Percentiles rank a stretch among this genome's conserved stretches.
Conservation (phyloP, 768 basidiomycete genomes). For the Tubosaeta sp. region DNA sequence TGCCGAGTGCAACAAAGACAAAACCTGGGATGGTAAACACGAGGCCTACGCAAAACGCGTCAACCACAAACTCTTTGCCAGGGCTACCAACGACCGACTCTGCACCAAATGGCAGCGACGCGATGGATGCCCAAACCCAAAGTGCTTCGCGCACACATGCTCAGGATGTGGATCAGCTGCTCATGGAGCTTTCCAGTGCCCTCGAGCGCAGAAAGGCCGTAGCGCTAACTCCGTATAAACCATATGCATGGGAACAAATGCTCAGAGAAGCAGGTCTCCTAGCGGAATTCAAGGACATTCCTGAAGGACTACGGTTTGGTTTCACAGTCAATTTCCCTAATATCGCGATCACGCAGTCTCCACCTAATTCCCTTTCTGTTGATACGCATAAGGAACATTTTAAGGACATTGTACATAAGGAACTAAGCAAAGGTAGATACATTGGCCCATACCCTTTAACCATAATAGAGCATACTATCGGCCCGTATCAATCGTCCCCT, state of each 20-base stretch:
- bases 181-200: slow-evolving; percentile 6
- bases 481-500: neutral
- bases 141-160: slow-evolving; percentile 2
- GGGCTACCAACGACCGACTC: neutral
- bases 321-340: slow-evolving; percentile 12
- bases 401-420: neutral
- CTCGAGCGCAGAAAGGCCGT: neutral
- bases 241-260: neutral
- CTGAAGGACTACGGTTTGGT: neutral
- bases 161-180: slow-evolving; percentile 3
- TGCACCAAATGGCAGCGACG: slow-evolving; percentile 5
- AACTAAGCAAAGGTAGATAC: neutral
- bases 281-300: neutral
- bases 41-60: neutral
- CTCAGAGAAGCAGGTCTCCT: neutral
- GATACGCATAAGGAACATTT: neutral
- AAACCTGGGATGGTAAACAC: slow-evolving; percentile 21
- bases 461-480: neutral
- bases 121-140: neutral
- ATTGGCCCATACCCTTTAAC: neutral
- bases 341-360: neutral
- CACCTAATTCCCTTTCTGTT: slow-evolving; percentile 7
- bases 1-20: slow-evolving; percentile 10
- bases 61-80: slow-evolving; percentile 13
- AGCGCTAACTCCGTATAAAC: slow-evolving; percentile 4